Base-by-base conservation (phyloP, 2,329 filamentous ascomycete genomes). In the Phialemonium atrogriseum region DNA sequence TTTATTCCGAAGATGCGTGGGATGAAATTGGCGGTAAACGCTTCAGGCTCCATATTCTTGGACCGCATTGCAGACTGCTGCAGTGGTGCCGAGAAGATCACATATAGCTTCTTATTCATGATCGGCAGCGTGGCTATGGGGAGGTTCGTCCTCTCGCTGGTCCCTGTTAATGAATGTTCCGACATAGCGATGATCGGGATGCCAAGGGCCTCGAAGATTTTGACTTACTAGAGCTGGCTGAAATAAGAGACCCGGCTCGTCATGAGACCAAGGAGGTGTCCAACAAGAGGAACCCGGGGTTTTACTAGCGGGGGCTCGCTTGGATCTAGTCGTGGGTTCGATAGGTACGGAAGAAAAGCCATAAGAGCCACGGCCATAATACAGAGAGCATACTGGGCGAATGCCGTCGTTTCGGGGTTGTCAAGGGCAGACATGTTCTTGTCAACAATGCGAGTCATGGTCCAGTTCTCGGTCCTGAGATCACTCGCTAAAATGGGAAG, bases 21-120 rank as follows among this genome's bases (percentile, higher is more conserved):
- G 4, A 53, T 52, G 4, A 61, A 53, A 5, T 60, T 52, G 3
- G 52, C 38, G 11, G 57, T 50, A 15, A 68, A 51, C 2, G 57
- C 55, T 20, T 62, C 57, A 38, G 68, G 66, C 1, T 52, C 55
- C 15, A 68, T 46, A 13, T 53, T 51, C 23, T 59, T 59, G n/a
- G 51, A 51, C 14, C 60, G 56, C 19, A 64, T 53, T 9, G 60
- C 54, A 5, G 53, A 43, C 15, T 56, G 51, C 45, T 51, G 35
- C 48, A 54, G 37, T 46, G 44, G 21, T 9, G 32, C 24, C 24
- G 27, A 30, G 28, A 30, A 37, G 33, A 41, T 26, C 14, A 33
- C 30, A 12, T 27, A 33, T 5, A 27, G 7, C 13, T 11, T 7
- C 14, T 23, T 24, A 5, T 10, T 10, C 4, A 11, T 10, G 7